Conservation (phyloP, 2,329 filamentous ascomycete species). For the Akanthomyces lecanii region DNA sequence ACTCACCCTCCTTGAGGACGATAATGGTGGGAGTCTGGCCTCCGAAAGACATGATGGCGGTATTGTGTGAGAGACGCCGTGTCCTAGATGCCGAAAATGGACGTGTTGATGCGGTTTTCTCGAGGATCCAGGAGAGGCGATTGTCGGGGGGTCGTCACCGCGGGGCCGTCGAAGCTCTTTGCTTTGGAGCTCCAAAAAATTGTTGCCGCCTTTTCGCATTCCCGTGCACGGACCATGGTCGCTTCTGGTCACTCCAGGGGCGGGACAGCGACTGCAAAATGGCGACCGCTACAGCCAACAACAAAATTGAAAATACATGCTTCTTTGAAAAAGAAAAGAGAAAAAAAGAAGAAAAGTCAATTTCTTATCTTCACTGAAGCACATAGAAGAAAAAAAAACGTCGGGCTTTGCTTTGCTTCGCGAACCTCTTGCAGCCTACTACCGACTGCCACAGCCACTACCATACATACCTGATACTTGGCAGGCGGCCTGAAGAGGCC, state of each 20-base stretch:
- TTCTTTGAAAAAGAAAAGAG: no score
- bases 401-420: no score
- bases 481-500: no score
- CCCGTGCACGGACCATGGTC: constrained; percentile 22
- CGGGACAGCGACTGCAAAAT: background rate
- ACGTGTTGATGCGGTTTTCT: constrained; percentile 17
- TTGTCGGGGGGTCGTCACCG: constrained; percentile 23
- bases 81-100: constrained; percentile 9
- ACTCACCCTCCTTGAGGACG: constrained; percentile 92
- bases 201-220: constrained; percentile 41
- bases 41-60: constrained; percentile 79
- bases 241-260: constrained; percentile 15
- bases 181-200: constrained; percentile 45
- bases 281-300: no score
- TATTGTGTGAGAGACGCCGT: constrained; percentile 8
- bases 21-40: constrained; percentile 97
- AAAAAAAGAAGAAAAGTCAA: no score
- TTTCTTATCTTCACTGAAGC: no score
- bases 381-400: no score
- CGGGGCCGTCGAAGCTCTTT: constrained; percentile 30
- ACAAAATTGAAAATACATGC: no score
- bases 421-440: no score
- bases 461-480: no score
- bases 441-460: no score
- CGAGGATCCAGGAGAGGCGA: constrained; percentile 20